Evolutionary conservation across 163 green algal species (phyloP), one percentile per base, ranked within the genome.

Genomic region (Scenedesmus sp.): DNA sequence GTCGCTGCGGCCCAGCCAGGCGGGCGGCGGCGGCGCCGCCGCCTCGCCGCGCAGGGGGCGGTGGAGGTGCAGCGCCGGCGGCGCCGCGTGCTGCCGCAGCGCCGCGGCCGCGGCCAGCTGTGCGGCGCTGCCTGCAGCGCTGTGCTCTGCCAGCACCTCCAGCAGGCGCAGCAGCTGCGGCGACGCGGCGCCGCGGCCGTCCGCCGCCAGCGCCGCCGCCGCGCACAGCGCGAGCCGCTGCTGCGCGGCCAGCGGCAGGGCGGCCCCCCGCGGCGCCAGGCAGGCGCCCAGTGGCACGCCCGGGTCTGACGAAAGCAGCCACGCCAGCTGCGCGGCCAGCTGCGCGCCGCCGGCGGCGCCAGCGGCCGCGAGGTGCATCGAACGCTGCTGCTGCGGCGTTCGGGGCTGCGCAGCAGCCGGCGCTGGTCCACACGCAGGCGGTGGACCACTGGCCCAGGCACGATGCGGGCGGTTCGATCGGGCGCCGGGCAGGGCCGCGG

Each of bases 1-100:
- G 29, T 9, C 66, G 53, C 51, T 70, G 56, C 54, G 39, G 60
- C 54, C 34, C 6, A 78, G 56, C 70, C 54, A 69, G 50, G n/a
- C 50, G 31, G 53, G 54, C 26, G 34, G 20, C 20, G n/a, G n/a
- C n/a, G n/a, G n/a, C n/a, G n/a, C n/a, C n/a, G n/a, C n/a, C n/a
- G n/a, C n/a, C n/a, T n/a, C n/a, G n/a, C n/a, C n/a, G n/a, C n/a
- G n/a, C n/a, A n/a, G n/a, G n/a, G n/a, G n/a, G n/a, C n/a, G n/a
- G n/a, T n/a, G n/a, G n/a, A n/a, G n/a, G n/a, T n/a, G n/a, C n/a
- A n/a, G n/a, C n/a, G n/a, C n/a, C n/a, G n/a, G n/a, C n/a, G n/a
- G n/a, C n/a, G n/a, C n/a, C n/a, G n/a, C n/a, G n/a, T 62, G 63
- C 22, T 73, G 64, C 15, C 47, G 26, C 15, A 74, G 33, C 3